Base-by-base conservation (phyloP, 306 rosid species). In the Arachis hypogaea region DNA sequence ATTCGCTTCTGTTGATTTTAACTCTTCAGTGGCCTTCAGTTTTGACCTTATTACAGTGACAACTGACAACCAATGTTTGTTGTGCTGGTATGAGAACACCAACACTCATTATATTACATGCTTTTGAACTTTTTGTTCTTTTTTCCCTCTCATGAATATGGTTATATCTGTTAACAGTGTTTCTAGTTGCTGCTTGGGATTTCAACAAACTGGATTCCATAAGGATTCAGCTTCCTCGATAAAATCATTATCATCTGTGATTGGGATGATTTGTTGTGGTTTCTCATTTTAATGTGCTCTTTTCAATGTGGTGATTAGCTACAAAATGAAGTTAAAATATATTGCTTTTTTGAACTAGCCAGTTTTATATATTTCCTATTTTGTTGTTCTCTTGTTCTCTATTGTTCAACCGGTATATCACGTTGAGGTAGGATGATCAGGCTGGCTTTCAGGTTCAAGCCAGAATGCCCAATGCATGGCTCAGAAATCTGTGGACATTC, bases 231-330 rank as follows among this genome's bases (percentile, higher is more conserved):
- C 52, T 36, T 61, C 51, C 42, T 18, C 22, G 3, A 30, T 43
- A 51, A 67, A 52, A 42, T 30, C 56, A 11, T 73, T 44, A 59
- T 4, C 44, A 16, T 29, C n/a, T 49, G 10, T 41, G 41, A 51
- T 16, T 11, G 28, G 54, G 36, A 12, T 14, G 41, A 9, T 30
- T 49, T 59, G 54, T 63, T 63, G 55, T 66, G 45, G 18, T 14
- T 73, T 66, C 60, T 18, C 66, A 51, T 60, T 50, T 28, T 43
- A 29, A 50, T 67, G 9, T 33, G 46, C 66, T 75, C 65, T 59
- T 40, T 28, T 41, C 41, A 47, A 40, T 52, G 42, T 38, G 30
- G 59, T 45, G 28, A 36, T 59, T 51, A 7, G 50, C 45, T 49
- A 11, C 42, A 59, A 59, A 42, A 51, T 64, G 56, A 22, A 63